A percentile compares a stretch with the other conserved stretches of the same genome.
These are phyloP conservation scores for Pythium dissimile DNA, from an alignment of 352 stramenopile genomes.

Conservation along the genomic window DNA sequence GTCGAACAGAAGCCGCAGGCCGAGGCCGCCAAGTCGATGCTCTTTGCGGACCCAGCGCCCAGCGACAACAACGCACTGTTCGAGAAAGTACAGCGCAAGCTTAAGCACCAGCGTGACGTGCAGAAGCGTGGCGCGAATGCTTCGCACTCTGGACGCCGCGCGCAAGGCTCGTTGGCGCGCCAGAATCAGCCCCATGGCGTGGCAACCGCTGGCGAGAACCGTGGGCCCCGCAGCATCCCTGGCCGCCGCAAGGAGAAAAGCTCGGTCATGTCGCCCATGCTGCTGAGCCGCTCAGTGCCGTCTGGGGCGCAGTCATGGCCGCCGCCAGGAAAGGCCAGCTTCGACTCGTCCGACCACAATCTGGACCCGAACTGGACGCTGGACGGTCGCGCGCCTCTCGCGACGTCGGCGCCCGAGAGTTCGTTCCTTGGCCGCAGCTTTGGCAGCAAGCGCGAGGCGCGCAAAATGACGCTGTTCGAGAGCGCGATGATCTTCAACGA, in stretches of 20 bases:
- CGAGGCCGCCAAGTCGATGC: background rate
- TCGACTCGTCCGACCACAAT: slow-evolving; percentile 29
- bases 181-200: slow-evolving; percentile 33
- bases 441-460: slow-evolving; percentile 39
- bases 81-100: slow-evolving; percentile 61
- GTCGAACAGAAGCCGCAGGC: slow-evolving; percentile 16
- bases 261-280: background rate
- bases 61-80: slow-evolving; percentile 25
- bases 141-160: slow-evolving; percentile 17
- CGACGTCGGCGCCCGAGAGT: slow-evolving; percentile 43
- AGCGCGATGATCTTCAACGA: slow-evolving; percentile 78
- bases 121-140: slow-evolving; percentile 24
- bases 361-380: slow-evolving; percentile 26
- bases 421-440: slow-evolving; percentile 26
- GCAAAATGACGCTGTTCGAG: slow-evolving; percentile 78
- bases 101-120: slow-evolving; percentile 63
- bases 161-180: background rate
- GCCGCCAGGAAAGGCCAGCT: slow-evolving; percentile 19
- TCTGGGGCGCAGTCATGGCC: slow-evolving; percentile 54
- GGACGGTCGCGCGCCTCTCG: slow-evolving; percentile 19
- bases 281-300: slow-evolving; percentile 46
- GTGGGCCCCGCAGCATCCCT: slow-evolving; percentile 33
- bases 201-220: slow-evolving; percentile 25
- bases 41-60: background rate
- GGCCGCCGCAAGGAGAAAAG: slow-evolving; percentile 20